phyloP scores from a whole-genome alignment of 208 protist species.

The Trypanosoma cruzi region DNA sequence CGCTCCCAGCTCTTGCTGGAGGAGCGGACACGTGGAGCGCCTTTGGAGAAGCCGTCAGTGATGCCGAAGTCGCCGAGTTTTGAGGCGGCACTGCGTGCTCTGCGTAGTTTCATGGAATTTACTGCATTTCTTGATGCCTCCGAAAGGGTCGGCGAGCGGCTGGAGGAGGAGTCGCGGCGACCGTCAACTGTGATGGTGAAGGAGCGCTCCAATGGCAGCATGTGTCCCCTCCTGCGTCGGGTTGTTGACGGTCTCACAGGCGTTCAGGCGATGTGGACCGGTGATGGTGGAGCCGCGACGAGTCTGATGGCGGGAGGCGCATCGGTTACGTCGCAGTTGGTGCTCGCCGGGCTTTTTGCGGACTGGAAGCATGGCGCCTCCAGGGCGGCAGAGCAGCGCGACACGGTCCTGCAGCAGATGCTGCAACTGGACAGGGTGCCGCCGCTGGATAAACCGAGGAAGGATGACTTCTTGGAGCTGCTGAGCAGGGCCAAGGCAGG shows the following conservation, averaged over 20 bases:
- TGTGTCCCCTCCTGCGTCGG: conserved; percentile 52
- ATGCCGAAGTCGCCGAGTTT: conserved; percentile 19
- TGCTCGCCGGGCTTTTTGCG: conserved; percentile 22
- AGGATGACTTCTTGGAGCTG: conserved; percentile 10
- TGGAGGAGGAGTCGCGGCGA: conserved; percentile 31
- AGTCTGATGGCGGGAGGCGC: conserved; percentile 29
- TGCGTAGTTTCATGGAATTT: conserved; percentile 37
- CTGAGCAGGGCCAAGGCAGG: conserved; percentile 9
- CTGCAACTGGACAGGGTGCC: neutral
- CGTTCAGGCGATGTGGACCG: neutral
- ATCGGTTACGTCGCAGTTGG: conserved; percentile 3
- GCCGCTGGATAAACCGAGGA: neutral
- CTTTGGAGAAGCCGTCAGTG: conserved; percentile 9
- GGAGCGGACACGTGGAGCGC: conserved; percentile 33
- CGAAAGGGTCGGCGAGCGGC: conserved; percentile 30
- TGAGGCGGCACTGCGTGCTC: conserved; percentile 13
- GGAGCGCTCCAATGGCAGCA: conserved; percentile 28
- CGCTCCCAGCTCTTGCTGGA: conserved; percentile 56
- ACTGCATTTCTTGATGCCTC: conserved; percentile 49
- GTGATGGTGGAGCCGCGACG: conserved; percentile 1
- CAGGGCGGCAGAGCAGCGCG: conserved; percentile 1
- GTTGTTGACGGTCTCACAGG: conserved; percentile 34
- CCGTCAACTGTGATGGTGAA: conserved; percentile 43
- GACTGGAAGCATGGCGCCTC: conserved; percentile 19
- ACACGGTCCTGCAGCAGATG: conserved; percentile 3